Conservation (phyloP, 2,329 filamentous ascomycete species). For the Blastomyces silverae region DNA sequence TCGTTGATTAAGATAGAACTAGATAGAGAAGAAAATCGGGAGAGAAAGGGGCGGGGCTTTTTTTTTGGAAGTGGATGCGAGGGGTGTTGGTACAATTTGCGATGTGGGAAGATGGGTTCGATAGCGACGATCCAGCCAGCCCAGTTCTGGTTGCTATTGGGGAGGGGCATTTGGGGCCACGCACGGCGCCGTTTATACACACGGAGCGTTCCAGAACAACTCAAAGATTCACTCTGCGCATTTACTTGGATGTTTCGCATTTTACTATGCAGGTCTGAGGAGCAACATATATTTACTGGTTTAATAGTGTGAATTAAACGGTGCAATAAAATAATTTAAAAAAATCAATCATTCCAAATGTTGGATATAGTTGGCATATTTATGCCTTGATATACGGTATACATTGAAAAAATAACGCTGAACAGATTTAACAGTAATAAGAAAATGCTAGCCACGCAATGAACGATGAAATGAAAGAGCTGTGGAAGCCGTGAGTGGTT, state of each 20-base stretch:
- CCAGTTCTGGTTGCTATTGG: neutral
- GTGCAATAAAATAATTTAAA: too few relatives aligned
- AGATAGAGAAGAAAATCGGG: neutral
- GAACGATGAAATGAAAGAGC: slow-evolving; percentile 14
- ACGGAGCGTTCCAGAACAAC: neutral
- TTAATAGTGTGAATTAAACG: neutral
- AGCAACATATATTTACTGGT: neutral
- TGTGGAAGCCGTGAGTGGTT: slow-evolving; percentile 25
- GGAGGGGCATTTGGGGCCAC: slow-evolving; percentile 8
- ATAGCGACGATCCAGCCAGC: neutral
- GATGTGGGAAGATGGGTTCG: neutral
- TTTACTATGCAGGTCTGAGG: neutral
- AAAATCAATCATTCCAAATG: neutral
- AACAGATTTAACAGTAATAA: slow-evolving; percentile 7
- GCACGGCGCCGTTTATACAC: slow-evolving; percentile 4
- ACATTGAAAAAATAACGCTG: neutral
- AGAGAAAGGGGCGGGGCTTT: neutral
- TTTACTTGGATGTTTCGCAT: neutral
- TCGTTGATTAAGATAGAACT: neutral
- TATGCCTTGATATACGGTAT: neutral
- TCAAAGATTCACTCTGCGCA: neutral
- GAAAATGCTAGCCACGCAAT: slow-evolving; percentile 9
- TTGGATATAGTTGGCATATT: slow-evolving; percentile 8
- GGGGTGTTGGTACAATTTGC: neutral
- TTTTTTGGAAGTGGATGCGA: neutral